Conservation (phyloP, 2,329 filamentous ascomycete species). For the Dothiorella sarmentorum region DNA sequence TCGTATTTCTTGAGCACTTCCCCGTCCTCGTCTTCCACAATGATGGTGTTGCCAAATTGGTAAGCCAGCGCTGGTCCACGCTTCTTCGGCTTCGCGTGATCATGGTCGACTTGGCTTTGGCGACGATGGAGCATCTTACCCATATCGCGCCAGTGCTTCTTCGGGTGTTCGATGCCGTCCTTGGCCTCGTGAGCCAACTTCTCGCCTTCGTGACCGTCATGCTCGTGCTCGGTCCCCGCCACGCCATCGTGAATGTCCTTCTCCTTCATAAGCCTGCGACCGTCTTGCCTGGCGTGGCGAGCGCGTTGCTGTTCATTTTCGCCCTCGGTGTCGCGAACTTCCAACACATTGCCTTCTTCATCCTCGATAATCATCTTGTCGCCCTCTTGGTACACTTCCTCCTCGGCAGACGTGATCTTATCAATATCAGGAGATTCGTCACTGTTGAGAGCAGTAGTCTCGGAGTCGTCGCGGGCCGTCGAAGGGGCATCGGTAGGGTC, state of each 20-base stretch:
- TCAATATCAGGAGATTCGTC: conserved; percentile 36
- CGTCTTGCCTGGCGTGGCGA: conserved; percentile 56
- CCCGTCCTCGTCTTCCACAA: conserved; percentile 81
- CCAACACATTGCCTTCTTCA: conserved; percentile 79
- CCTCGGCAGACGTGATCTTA: conserved; percentile 34
- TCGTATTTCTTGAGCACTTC: conserved; percentile 85
- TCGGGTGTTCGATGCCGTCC: conserved; percentile 34
- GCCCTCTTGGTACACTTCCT: conserved; percentile 80
- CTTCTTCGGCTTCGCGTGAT: conserved; percentile 36
- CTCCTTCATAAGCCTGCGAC: conserved; percentile 54
- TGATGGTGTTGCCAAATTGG: conserved; percentile 84
- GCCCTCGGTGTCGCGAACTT: conserved; percentile 42
- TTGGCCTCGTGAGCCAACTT: conserved; percentile 37
- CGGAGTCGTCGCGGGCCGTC: conserved; percentile 43
- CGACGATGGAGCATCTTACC: conserved; percentile 41
- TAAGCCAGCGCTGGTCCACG: conserved; percentile 76
- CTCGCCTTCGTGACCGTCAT: conserved; percentile 40
- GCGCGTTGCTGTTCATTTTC: conserved; percentile 56
- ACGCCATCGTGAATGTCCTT: conserved; percentile 42
- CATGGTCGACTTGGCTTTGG: conserved; percentile 38
- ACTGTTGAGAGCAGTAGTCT: conserved; percentile 43
- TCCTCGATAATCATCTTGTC: conserved; percentile 78
- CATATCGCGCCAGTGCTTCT: conserved; percentile 39
- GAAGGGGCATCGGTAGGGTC: conserved; percentile 28
- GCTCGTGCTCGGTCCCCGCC: conserved; percentile 42